Conservation (phyloP, 2,329 filamentous ascomycete genomes). For the Shiraia bambusicola region DNA sequence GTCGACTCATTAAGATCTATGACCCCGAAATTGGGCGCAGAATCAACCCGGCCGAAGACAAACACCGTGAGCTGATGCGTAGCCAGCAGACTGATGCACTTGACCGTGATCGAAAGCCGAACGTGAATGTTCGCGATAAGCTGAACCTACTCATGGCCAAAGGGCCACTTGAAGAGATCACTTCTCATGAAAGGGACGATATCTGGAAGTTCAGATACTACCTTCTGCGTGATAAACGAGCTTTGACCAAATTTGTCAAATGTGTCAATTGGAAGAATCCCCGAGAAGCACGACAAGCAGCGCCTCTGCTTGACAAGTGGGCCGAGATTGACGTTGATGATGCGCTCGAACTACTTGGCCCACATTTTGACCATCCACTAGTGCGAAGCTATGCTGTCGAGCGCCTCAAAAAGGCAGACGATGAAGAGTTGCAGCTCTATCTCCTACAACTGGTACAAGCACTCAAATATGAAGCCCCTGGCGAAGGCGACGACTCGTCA, state of each 20-base stretch:
- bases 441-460: slow-evolving; percentile 93
- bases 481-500: slow-evolving; percentile 75
- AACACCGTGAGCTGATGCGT: slow-evolving; percentile 87
- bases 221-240: slow-evolving; percentile 79
- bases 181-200: slow-evolving; percentile 88
- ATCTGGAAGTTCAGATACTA: slow-evolving; percentile 98
- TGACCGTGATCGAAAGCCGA: slow-evolving; percentile 93
- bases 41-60: slow-evolving; percentile 93
- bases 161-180: slow-evolving; percentile 85
- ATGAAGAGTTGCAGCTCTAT: slow-evolving; percentile 87
- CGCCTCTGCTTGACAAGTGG: slow-evolving; percentile 89
- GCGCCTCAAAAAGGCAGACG: slow-evolving; percentile 84
- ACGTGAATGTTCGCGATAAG: slow-evolving; percentile 92
- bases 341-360: slow-evolving; percentile 88
- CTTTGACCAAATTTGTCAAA: slow-evolving; percentile 96
- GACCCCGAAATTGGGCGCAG: slow-evolving; percentile 87
- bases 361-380: slow-evolving; percentile 83
- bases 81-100: slow-evolving; percentile 91
- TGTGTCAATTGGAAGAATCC: slow-evolving; percentile 92
- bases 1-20: slow-evolving; percentile 79
- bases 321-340: slow-evolving; percentile 97
- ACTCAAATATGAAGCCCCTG: slow-evolving; percentile 66
- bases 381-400: slow-evolving; percentile 94
- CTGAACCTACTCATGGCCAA: slow-evolving; percentile 89
- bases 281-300: slow-evolving; percentile 82